These are phyloP conservation scores for Knoxia roxburghii DNA, from an alignment of 257 asterid genomes.

Conservation along the genomic window DNA sequence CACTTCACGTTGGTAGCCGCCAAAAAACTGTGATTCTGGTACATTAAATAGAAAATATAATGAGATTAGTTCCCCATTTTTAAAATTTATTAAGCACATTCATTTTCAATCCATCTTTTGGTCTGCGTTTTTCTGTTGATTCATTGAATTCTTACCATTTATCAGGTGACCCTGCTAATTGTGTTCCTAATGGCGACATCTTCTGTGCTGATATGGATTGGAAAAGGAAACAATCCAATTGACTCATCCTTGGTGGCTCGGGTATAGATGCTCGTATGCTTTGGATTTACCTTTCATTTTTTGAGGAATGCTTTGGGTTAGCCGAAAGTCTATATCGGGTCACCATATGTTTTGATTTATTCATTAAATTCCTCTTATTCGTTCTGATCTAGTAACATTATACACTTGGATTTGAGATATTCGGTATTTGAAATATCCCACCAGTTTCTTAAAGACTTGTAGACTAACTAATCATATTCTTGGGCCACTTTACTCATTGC, in stretches of 20 bases:
- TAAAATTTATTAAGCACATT: neutral
- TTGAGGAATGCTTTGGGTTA: too few relatives aligned
- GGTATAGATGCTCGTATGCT: conserved; percentile 38
- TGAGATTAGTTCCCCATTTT: neutral
- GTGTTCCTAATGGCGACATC: conserved; percentile 61
- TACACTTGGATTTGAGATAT: neutral
- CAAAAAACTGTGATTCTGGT: conserved; percentile 90
- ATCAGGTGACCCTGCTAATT: conserved; percentile 63
- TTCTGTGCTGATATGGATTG: conserved; percentile 81
- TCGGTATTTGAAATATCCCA: neutral
- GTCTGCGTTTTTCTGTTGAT: conserved; percentile 10
- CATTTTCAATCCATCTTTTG: conserved; percentile 2
- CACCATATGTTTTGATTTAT: neutral
- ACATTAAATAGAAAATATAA: neutral
- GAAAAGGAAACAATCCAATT: conserved; percentile 53
- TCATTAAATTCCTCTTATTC: neutral
- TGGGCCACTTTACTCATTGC: neutral
- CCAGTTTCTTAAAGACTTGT: neutral
- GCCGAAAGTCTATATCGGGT: neutral
- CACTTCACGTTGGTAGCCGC: conserved; percentile 65
- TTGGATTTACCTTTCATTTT: conserved; percentile 1
- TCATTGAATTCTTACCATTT: conserved; percentile 21
- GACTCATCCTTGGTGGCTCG: conserved; percentile 66
- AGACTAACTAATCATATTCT: neutral
- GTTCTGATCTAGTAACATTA: neutral